Evolutionary conservation across 371 early-diverging fungal species (phyloP).

Genomic region (Mortierella sp.): DNA sequence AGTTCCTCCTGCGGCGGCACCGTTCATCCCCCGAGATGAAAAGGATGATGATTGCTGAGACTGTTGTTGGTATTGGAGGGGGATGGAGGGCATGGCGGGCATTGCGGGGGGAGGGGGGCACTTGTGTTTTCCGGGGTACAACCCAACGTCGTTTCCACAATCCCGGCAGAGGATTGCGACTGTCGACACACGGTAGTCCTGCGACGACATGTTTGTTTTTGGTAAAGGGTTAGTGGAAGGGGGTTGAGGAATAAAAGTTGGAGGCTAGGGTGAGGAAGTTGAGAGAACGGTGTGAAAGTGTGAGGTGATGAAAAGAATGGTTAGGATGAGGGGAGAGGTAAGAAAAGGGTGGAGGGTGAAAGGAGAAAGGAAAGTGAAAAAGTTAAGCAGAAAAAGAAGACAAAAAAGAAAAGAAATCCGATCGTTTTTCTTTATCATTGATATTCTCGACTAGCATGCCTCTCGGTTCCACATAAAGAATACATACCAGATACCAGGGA

Average conservation of each 20-base stretch:
- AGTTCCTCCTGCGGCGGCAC: constrained; percentile 12
- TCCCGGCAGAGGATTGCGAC: constrained; percentile 76
- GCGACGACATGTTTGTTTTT: constrained; percentile 23
- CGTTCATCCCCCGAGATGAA: constrained; percentile 19
- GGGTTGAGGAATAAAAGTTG: neutral
- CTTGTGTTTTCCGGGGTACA: constrained; percentile 77
- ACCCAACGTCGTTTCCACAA: constrained; percentile 77
- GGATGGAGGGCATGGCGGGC: constrained; percentile 56
- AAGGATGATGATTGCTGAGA: constrained; percentile 16
- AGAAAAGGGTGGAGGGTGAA: neutral
- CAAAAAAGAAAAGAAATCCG: neutral
- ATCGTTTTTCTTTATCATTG: neutral
- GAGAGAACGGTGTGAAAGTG: neutral
- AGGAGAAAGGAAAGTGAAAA: neutral
- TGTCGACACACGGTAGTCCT: constrained; percentile 76
- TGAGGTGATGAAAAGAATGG: neutral
- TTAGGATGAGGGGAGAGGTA: too few species aligned
- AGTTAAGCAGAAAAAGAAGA: too few species aligned
- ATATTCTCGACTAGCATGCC: neutral
- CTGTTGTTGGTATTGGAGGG: constrained; percentile 35
- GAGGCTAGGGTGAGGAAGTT: neutral
- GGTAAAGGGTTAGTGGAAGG: neutral
- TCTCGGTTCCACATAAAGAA: neutral
- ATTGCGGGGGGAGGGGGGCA: constrained; percentile 60
- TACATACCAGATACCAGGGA: neutral